phyloP scores from a whole-genome alignment of 2,329 filamentous ascomycete genomes.

The Grosmannia penicillata region DNA sequence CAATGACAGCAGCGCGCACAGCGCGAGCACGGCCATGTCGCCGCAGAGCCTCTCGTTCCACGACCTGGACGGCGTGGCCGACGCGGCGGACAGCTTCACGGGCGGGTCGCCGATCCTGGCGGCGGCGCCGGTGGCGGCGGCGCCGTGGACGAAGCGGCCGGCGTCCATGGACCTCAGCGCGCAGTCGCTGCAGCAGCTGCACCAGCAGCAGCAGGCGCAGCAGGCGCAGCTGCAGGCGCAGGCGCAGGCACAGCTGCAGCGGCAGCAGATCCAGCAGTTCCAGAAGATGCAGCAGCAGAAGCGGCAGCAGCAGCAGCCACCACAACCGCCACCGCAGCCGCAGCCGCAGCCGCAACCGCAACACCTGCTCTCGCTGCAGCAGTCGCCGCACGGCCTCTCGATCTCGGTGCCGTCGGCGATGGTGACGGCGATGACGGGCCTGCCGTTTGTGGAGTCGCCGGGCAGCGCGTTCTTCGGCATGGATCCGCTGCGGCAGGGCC shows the following conservation, averaged over 20 bases:
- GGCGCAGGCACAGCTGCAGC: background rate
- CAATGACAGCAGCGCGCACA: conserved; percentile 17
- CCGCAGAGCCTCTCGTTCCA: conserved; percentile 35
- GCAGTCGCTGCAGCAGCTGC: conserved; percentile 25
- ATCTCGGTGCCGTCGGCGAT: conserved; percentile 3
- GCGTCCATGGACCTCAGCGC: conserved; percentile 21
- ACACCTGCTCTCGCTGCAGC: background rate
- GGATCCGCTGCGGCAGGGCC: conserved; percentile 31
- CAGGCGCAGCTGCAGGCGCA: background rate
- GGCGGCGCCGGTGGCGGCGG: conserved; percentile 14
- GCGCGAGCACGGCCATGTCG: conserved; percentile 30
- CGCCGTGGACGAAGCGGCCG: conserved; percentile 21
- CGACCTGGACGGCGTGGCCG: conserved; percentile 23
- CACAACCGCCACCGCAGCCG: background rate
- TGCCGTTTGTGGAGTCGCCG: conserved; percentile 4
- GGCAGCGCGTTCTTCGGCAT: conserved; percentile 24
- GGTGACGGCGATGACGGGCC: conserved; percentile 1
- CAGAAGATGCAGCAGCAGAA: background rate
- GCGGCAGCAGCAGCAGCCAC: conserved; percentile 1
- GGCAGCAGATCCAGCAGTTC: background rate
- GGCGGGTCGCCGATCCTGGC: conserved; percentile 15
- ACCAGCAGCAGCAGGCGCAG: background rate
- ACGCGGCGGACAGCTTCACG: conserved; percentile 9
- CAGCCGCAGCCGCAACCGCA: background rate
- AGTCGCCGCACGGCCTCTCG: conserved; percentile 1